These are phyloP conservation scores for Termitomyces titanicus DNA, from an alignment of 768 basidiomycete species.

Conservation along the genomic window DNA sequence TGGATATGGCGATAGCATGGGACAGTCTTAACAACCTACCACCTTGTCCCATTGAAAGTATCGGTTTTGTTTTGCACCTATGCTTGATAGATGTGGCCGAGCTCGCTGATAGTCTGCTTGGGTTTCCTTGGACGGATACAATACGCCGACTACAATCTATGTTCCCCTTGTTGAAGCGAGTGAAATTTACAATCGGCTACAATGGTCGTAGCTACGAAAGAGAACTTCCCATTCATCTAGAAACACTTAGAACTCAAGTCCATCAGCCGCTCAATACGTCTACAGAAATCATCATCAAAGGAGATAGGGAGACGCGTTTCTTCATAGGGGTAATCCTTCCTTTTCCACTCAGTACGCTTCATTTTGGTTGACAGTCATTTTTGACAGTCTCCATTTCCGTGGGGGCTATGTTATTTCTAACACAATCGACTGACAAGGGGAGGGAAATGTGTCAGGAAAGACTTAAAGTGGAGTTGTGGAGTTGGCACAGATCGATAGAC, in stretches of 20 bases:
- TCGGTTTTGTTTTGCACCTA: neutral
- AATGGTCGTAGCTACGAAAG: neutral
- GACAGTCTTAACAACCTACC: neutral
- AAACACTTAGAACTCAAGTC: neutral
- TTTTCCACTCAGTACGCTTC: neutral
- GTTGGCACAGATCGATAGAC: too few species aligned
- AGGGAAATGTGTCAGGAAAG: too few species aligned
- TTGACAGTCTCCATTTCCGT: neutral
- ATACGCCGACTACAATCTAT: neutral
- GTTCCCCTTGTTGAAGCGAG: neutral
- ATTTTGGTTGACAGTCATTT: neutral
- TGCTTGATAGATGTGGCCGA: too few species aligned
- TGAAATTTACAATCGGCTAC: neutral
- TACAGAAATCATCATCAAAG: neutral
- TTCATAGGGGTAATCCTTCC: neutral
- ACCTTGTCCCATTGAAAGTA: neutral
- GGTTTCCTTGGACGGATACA: neutral
- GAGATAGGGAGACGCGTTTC: neutral
- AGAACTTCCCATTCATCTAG: neutral
- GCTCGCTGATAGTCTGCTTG: neutral
- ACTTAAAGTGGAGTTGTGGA: too few species aligned
- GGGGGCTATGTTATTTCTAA: neutral
- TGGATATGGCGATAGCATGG: neutral
- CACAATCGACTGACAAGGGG: neutral
- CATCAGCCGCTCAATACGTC: neutral